Evolutionary conservation across 805 yeast genomes (phyloP).

Genomic region (Lipomyces japonicus): DNA sequence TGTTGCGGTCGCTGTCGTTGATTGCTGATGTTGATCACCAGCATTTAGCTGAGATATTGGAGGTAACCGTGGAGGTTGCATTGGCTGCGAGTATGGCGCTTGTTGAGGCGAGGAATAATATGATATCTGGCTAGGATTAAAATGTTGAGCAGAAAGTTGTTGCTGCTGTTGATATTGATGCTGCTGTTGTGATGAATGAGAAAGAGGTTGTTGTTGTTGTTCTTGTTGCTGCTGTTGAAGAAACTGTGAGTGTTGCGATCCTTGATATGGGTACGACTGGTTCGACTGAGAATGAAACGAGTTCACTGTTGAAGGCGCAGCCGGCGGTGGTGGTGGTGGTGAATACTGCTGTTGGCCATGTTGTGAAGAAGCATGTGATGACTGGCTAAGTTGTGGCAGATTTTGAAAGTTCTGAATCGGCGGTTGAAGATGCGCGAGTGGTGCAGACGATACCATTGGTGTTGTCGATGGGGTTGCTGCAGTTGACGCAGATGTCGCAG

Average conservation of each 20-base stretch:
- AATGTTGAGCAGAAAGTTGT: background rate
- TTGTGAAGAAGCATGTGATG: background rate
- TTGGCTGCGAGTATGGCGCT: background rate
- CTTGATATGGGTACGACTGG: background rate
- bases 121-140: background rate
- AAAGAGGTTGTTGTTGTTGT: background rate
- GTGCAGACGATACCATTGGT: background rate
- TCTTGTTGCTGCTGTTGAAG: background rate
- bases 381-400: background rate
- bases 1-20: constrained; percentile 1
- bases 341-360: background rate
- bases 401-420: background rate
- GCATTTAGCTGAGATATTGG: constrained; percentile 17
- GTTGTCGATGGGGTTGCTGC: background rate
- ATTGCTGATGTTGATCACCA: background rate
- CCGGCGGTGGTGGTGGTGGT: constrained; percentile 3
- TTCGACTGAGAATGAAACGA: no score
- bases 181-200: background rate
- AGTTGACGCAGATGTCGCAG: constrained; percentile 3
- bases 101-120: background rate
- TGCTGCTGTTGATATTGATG: background rate
- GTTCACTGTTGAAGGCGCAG: no score
- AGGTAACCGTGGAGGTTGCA: constrained; percentile 8
- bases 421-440: background rate
- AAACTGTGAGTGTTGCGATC: background rate